phyloP scores from a whole-genome alignment of 2,329 filamentous ascomycete genomes.

The Penicillium aurantiogriseum region DNA sequence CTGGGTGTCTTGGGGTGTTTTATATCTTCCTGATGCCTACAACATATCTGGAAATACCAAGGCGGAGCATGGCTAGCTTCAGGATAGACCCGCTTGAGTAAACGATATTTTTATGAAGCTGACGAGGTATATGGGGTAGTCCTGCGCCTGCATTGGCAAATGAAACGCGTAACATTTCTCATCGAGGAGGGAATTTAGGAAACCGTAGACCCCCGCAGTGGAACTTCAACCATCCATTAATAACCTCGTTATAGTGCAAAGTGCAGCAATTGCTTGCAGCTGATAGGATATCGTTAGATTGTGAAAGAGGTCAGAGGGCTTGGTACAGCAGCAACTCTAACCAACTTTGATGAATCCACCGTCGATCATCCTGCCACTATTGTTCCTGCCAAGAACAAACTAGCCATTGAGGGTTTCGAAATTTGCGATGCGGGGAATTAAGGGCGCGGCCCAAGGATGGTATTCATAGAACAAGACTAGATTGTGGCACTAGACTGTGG shows the following conservation, averaged over 20 bases:
- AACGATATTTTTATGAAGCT: slow-evolving; percentile 1
- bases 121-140: neutral
- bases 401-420: neutral
- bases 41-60: neutral
- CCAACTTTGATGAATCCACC: neutral
- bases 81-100: neutral
- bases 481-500: neutral
- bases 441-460: neutral
- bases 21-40: neutral
- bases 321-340: neutral
- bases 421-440: slow-evolving; percentile 7
- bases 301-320: neutral
- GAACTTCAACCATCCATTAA: slow-evolving; percentile 1
- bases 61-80: neutral
- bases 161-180: slow-evolving; percentile 12
- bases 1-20: neutral
- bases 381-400: slow-evolving; percentile 3
- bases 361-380: slow-evolving; percentile 2
- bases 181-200: neutral
- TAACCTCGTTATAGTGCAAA: neutral
- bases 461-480: neutral
- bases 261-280: neutral
- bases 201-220: slow-evolving; percentile 8
- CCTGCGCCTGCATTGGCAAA: slow-evolving; percentile 5
- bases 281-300: slow-evolving; percentile 5